Percentiles rank a stretch among this genome's conserved stretches.
Evolutionary conservation across 257 asterid species (phyloP).

Genomic region (Verbena officinalis): DNA sequence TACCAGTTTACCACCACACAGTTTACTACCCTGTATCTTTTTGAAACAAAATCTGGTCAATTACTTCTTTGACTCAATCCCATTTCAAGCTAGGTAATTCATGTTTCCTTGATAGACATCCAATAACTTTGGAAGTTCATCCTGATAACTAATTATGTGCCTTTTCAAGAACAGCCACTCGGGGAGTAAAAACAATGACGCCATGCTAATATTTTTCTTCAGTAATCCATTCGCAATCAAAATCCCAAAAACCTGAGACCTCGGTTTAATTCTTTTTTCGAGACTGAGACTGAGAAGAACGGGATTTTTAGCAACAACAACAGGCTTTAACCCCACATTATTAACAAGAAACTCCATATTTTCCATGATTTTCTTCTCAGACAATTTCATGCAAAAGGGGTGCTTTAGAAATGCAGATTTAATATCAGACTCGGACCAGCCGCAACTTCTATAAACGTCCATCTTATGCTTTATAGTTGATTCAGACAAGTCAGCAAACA

Average conservation of each 20-base stretch:
- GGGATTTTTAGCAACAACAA: conserved; percentile 20
- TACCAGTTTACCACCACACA: no score
- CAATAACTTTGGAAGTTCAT: conserved; percentile 15
- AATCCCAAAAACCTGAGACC: conserved; percentile 24
- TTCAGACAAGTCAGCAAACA: conserved; percentile 13
- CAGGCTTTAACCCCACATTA: conserved; percentile 16
- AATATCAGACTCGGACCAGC: conserved; percentile 39
- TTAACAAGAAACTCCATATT: conserved; percentile 36
- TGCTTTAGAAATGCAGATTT: conserved; percentile 20
- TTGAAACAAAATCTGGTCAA: neutral
- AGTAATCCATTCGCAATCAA: conserved; percentile 15
- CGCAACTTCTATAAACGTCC: conserved; percentile 32
- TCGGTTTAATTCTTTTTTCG: conserved; percentile 23
- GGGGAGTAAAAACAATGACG: conserved; percentile 9
- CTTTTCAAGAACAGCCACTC: no score
- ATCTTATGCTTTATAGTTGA: conserved; percentile 12
- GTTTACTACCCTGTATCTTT: no score
- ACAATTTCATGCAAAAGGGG: conserved; percentile 32
- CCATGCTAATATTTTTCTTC: neutral
- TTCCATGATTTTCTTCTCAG: conserved; percentile 31
- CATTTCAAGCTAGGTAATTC: neutral
- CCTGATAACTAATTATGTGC: neutral
- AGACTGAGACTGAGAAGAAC: neutral
- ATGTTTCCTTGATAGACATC: conserved; percentile 24
- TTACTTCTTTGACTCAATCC: neutral